phyloP scores from a whole-genome alignment of 2,329 filamentous ascomycete species.

The Hortaea werneckii region DNA sequence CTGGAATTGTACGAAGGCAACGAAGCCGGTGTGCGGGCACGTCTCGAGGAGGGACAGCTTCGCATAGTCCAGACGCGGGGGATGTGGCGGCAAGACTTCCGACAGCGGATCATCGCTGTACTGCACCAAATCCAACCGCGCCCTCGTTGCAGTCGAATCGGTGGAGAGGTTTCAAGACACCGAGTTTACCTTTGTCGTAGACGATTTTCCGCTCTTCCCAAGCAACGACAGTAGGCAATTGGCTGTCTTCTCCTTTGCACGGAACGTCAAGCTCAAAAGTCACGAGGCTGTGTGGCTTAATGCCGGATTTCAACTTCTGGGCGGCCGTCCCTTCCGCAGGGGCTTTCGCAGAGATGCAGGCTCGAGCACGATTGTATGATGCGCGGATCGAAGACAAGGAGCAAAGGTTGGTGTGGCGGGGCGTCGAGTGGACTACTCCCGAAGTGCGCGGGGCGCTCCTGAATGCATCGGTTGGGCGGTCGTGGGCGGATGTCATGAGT shows the following conservation, averaged over 20 bases:
- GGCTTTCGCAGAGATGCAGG: slow-evolving; percentile 16
- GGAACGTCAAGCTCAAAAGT: slow-evolving; percentile 19
- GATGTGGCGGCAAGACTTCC: slow-evolving; percentile 1
- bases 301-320: slow-evolving; percentile 47
- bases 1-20: slow-evolving; percentile 21
- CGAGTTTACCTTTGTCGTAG: slow-evolving; percentile 5
- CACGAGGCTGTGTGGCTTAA: slow-evolving; percentile 37
- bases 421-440: slow-evolving; percentile 23
- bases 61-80: background rate
- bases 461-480: slow-evolving; percentile 19
- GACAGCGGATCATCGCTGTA: slow-evolving; percentile 23
- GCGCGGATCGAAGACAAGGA: slow-evolving; percentile 28
- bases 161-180: slow-evolving; percentile 25
- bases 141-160: slow-evolving; percentile 32
- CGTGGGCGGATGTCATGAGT: slow-evolving; percentile 36
- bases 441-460: slow-evolving; percentile 24
- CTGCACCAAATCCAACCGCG: slow-evolving; percentile 41
- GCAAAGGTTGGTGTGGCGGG: slow-evolving; percentile 41
- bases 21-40: slow-evolving; percentile 24
- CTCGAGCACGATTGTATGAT: slow-evolving; percentile 12
- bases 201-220: slow-evolving; percentile 2
- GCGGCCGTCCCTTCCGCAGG: slow-evolving; percentile 30
- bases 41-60: slow-evolving; percentile 28
- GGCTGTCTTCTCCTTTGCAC: slow-evolving; percentile 33
- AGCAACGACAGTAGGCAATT: slow-evolving; percentile 19